A percentile compares a stretch with the other conserved stretches of the same genome.
These are phyloP conservation scores for Jimgerdemannia lactiflua DNA, from an alignment of 192 early-diverging fungal genomes.

Conservation along the genomic window DNA sequence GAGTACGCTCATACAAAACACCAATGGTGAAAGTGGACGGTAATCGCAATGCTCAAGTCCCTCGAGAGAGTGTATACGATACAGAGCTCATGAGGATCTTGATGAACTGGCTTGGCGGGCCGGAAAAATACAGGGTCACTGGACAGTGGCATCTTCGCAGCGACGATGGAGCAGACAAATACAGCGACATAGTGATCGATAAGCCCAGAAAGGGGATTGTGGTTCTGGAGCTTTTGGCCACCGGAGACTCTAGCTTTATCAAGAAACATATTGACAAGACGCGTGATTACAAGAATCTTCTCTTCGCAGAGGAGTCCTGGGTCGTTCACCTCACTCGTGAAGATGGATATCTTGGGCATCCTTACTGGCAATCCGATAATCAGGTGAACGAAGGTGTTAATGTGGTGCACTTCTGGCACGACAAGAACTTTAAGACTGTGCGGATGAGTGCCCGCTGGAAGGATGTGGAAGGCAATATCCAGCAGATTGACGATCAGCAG, in stretches of 20 bases:
- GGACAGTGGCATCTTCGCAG: constrained; percentile 22
- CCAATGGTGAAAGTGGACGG: no score
- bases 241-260: constrained; percentile 11
- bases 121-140: constrained; percentile 7
- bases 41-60: constrained; percentile 4
- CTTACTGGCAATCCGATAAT: constrained; percentile 12
- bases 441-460: constrained; percentile 22
- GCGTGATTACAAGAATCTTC: constrained; percentile 14
- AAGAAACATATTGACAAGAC: constrained; percentile 11
- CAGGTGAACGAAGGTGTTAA: constrained; percentile 7
- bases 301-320: constrained; percentile 12
- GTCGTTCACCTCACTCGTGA: constrained; percentile 24
- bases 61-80: constrained; percentile 27
- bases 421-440: constrained; percentile 10
- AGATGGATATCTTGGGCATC: constrained; percentile 15
- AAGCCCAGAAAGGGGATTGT: background rate
- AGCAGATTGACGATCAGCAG: constrained; percentile 2
- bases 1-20: constrained; percentile 16
- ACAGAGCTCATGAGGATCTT: constrained; percentile 21
- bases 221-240: constrained; percentile 25
- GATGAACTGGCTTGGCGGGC: constrained; percentile 13
- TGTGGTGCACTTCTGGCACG: constrained; percentile 16
- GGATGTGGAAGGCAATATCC: constrained; percentile 12
- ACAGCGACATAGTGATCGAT: constrained; percentile 19
- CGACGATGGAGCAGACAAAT: background rate